phyloP scores from a whole-genome alignment of 495 filamentous ascomycete species.

The Neurospora sp. region DNA sequence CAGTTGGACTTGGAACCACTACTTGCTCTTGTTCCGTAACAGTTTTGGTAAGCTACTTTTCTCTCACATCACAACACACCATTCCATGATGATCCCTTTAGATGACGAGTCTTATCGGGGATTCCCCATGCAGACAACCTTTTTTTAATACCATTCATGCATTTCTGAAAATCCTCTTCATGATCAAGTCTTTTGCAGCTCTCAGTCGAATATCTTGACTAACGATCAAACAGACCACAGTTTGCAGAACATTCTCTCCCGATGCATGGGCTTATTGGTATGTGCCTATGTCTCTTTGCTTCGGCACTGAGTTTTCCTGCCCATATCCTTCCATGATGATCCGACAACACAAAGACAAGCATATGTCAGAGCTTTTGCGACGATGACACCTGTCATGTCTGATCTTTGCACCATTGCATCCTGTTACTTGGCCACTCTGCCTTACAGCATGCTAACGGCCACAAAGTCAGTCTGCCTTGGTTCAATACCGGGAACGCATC shows the following conservation, averaged over 20 bases:
- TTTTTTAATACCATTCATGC: conserved; percentile 74
- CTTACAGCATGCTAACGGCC: conserved; percentile 10
- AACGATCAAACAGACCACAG: not conserved
- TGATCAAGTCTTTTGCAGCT: not conserved
- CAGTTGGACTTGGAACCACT: not conserved
- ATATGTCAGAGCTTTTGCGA: conserved; percentile 72
- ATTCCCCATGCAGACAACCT: conserved; percentile 66
- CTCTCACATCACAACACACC: not conserved
- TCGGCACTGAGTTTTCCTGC: conserved; percentile 1
- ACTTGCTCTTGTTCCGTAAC: not conserved
- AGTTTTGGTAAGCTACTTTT: conserved; percentile 6
- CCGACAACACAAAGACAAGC: conserved; percentile 63
- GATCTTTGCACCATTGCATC: conserved; percentile 25
- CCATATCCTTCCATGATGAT: conserved; percentile 48
- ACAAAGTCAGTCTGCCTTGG: conserved; percentile 2
- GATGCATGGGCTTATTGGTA: conserved; percentile 6
- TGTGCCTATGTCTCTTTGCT: conserved; percentile 1
- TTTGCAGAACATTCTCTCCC: not conserved
- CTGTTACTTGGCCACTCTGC: conserved; percentile 1
- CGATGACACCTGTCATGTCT: conserved; percentile 48
- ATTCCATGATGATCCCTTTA: conserved; percentile 57
- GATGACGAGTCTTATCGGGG: conserved; percentile 87
- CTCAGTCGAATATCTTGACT: not conserved
- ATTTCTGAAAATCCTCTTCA: conserved; percentile 38
- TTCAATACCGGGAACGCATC: not conserved